phyloP scores from a whole-genome alignment of 257 asterid species.

The Fraxinus pennsylvanica region DNA sequence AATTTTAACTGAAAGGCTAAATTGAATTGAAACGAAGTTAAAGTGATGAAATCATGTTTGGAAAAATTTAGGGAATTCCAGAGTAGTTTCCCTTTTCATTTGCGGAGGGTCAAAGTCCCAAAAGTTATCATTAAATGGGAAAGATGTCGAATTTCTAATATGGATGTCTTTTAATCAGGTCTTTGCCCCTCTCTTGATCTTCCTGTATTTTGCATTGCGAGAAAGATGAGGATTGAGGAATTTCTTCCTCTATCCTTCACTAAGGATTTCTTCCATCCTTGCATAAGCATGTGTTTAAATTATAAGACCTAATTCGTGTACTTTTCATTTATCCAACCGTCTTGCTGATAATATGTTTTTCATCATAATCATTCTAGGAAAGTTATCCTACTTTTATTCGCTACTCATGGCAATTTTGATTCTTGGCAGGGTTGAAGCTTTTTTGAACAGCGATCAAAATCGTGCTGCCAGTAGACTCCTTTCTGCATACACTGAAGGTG shows the following conservation, averaged over 20 bases:
- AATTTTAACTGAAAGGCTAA: background rate
- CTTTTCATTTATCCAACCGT: background rate
- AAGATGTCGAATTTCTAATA: background rate
- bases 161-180: background rate
- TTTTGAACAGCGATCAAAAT: constrained; percentile 83
- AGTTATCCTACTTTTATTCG: background rate
- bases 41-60: background rate
- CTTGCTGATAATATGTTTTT: background rate
- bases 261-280: background rate
- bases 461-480: constrained; percentile 84
- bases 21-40: background rate
- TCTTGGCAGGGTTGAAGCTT: constrained; percentile 74
- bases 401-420: constrained; percentile 16
- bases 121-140: background rate
- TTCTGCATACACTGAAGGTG: constrained; percentile 84
- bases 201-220: background rate
- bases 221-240: background rate
- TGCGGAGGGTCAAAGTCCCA: background rate
- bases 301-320: background rate
- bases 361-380: background rate
- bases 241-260: background rate
- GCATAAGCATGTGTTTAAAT: background rate
- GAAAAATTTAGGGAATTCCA: background rate
- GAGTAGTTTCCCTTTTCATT: background rate
- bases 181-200: background rate